Base-by-base conservation (phyloP, 495 filamentous ascomycete species). In the Xylaria telfairii region DNA sequence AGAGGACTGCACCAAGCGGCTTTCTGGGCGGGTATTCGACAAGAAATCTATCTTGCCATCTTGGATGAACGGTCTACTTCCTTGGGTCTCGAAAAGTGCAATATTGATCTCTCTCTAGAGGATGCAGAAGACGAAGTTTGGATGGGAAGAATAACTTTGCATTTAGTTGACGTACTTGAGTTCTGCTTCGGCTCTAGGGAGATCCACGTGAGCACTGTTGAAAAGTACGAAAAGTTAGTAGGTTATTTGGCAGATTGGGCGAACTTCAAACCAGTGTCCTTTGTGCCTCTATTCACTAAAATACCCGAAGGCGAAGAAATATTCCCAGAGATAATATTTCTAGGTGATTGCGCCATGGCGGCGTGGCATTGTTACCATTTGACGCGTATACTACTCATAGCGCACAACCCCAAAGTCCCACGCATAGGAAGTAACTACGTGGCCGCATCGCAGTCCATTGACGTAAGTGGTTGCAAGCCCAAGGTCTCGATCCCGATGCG, bases 241-340 rank as follows among this genome's bases (percentile, higher is more conserved):
- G 51, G 51, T 54, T 54, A 54, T 30, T 30, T 54, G 24, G 24
- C 24, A 15, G 24, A 9, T 30, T 54, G 51, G 51, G 51, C 51
- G 0, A 2, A 21, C 24, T 15, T 24, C 10, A 15, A 30, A 30
- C 51, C 51, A 17, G 51, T 28, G 24, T 54, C 51, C 24, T 54
- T 54, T 54, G 51, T 28, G 21, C 51, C 51, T 30, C 51, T 54
- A 4, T 30, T 54, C 51, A 30, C 51, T 30, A 21, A 15, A 54
- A 21, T 54, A 30, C 26, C 51, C 9, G 51, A 54, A 30, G 24
- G 6, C 19, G 34, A n/a, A 19, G 59, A 37, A 41, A 17, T 37
- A 41, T 63, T 63, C 59, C 59, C 59, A 17, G 59, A 63, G 30
- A 63, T 63, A 63, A n/a, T 63, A 37, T 41, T 63, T 39, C 59